Evolutionary conservation across 208 protist genomes (phyloP), one percentile per base, ranked within the genome.

Genomic region (Polymyxa betae): DNA sequence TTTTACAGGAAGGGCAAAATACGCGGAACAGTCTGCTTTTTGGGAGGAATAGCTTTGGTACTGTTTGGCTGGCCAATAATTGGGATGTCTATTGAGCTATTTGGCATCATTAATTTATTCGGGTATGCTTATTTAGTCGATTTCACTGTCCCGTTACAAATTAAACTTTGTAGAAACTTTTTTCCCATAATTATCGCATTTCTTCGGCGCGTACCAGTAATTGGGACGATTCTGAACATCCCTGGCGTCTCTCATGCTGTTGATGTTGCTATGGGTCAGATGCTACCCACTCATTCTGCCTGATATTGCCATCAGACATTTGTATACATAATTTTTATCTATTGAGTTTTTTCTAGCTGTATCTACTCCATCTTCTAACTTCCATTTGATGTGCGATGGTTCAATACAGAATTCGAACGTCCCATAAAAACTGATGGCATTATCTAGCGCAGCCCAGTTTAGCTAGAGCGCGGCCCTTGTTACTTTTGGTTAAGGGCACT

Each of bases 61-160:
- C 32, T 90, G 54, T 89, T 45, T 38, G 54, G 41, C 5, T 90
- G 54, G 89, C 38, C 54, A 10, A 40, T 90, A n/a, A 35, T 89
- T 20, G 89, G 89, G 20, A 90, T 90, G n/a, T 35, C n/a, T 35
- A 41, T 90, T 44, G 89, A 90, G 38, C 40, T 90, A 60, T 90
- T 90, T 60, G 89, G 89, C 1, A 87, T 90, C 10, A n/a, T 90
- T 10, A 90, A 90, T 44, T n/a, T 90, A 44, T 90, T 90, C 89
- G 82, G 82, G 89, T 90, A 77, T 32, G 32, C n/a, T 45, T 77
- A 20, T 44, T 64, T n/a, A 20, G 49, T 12, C 32, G 16, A 38
- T 89, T 35, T 35, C n/a, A n/a, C n/a, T 5, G 16, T 43, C 16
- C 5, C 16, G 12, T 82, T 35, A 40, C n/a, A 20, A n/a, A 5